These are phyloP conservation scores for Thinopyrum elongatum DNA, from an alignment of 176 grass and related monocot genomes.

Conservation along the genomic window DNA sequence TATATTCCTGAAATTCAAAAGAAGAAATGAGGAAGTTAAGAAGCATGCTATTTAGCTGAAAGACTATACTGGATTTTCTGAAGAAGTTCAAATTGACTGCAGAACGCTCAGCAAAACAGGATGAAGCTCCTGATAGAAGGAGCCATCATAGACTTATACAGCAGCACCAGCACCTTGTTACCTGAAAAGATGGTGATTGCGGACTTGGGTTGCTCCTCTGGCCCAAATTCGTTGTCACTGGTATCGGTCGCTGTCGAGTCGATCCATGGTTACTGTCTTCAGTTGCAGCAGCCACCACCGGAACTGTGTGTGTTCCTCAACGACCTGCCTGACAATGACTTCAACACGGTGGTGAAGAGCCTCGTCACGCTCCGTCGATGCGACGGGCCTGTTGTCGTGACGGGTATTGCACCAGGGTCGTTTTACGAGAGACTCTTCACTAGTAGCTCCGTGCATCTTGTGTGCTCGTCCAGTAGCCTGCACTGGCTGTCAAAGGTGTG, in stretches of 20 bases:
- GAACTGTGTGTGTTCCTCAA: conserved; percentile 10
- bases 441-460: neutral
- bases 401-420: neutral
- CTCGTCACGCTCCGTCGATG: neutral
- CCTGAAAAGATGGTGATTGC: neutral
- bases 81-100: neutral
- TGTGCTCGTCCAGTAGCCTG: neutral
- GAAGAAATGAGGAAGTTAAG: too few species aligned
- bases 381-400: neutral
- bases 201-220: conserved; percentile 12
- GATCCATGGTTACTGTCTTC: neutral
- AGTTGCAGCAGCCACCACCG: neutral
- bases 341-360: conserved; percentile 1
- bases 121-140: conserved; percentile 14
- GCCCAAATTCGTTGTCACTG: neutral
- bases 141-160: neutral
- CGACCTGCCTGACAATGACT: conserved; percentile 20
- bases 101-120: neutral
- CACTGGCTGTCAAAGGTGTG: conserved; percentile 21
- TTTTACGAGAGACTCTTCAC: conserved; percentile 3
- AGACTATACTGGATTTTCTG: neutral
- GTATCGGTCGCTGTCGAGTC: neutral
- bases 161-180: neutral
- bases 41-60: neutral
- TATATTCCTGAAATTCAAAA: too few species aligned